A percentile compares a stretch with the other conserved stretches of the same genome.
These are phyloP conservation scores for Ogataea paraovalis DNA, from an alignment of 805 yeast species.

Conservation along the genomic window DNA sequence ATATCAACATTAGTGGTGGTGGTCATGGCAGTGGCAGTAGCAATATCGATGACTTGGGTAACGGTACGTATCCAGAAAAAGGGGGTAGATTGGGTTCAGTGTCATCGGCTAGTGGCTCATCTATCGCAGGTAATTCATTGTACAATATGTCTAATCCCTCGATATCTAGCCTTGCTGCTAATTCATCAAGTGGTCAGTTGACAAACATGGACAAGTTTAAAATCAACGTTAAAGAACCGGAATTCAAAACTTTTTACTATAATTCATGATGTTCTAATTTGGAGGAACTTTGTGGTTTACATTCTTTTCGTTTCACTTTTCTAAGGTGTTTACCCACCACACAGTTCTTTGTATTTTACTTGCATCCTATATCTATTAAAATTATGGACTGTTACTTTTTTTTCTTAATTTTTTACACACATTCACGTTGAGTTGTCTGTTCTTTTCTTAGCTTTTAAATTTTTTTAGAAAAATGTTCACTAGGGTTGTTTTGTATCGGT, in stretches of 20 bases:
- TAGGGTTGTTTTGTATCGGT: too few species aligned
- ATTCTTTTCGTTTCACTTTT: too few species aligned
- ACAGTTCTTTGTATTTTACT: too few species aligned
- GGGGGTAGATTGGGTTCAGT: neutral
- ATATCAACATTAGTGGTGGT: neutral
- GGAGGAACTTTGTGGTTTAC: too few species aligned
- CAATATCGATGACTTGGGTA: neutral
- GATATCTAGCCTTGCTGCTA: neutral
- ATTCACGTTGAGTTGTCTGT: too few species aligned
- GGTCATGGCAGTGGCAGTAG: neutral
- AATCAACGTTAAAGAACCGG: slow-evolving; percentile 1
- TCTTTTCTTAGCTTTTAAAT: too few species aligned
- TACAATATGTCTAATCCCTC: neutral
- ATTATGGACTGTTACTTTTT: too few species aligned
- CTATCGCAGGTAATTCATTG: neutral
- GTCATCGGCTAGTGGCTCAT: neutral
- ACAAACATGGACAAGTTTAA: neutral
- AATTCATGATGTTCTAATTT: slow-evolving; percentile 2
- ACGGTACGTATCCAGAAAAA: neutral
- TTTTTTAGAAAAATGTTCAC: too few species aligned
- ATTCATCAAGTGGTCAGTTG: neutral
- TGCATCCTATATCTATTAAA: too few species aligned
- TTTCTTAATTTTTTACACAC: too few species aligned
- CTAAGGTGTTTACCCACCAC: too few species aligned
- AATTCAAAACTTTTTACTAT: slow-evolving; percentile 9